Percentiles rank a stretch among this genome's conserved stretches.
phyloP scores from a whole-genome alignment of 371 early-diverging fungal species.

The Amoeboaphelidium protococcarum region DNA sequence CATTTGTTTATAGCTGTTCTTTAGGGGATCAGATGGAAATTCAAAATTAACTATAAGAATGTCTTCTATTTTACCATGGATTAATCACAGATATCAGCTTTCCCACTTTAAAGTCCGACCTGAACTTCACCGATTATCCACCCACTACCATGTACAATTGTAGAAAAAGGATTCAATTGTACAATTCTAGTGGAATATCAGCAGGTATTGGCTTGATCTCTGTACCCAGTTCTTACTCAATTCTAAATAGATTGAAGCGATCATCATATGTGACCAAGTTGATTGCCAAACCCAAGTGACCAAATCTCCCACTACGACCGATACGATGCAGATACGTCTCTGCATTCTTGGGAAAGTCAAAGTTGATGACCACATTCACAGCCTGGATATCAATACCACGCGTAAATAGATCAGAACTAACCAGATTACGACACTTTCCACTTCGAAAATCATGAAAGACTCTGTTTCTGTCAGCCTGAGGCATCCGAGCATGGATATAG shows the following conservation, averaged over 20 bases:
- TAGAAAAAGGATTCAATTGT: no score
- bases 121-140: no score
- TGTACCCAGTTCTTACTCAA: conserved; percentile 88
- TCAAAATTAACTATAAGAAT: no score
- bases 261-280: conserved; percentile 92
- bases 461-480: conserved; percentile 86
- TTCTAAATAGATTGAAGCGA: conserved; percentile 74
- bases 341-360: conserved; percentile 95
- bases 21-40: no score
- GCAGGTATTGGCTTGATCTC: conserved; percentile 88
- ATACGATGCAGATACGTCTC: conserved; percentile 98
- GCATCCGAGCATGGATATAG: conserved; percentile 94
- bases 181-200: conserved; percentile 20
- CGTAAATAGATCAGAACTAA: conserved; percentile 88
- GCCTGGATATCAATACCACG: conserved; percentile 98
- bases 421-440: conserved; percentile 81
- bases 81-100: no score
- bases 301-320: conserved; percentile 86
- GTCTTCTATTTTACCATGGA: no score
- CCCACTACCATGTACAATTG: no score
- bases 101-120: no score
- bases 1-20: no score
- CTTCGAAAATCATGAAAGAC: conserved; percentile 96
- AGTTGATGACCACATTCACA: conserved; percentile 98
- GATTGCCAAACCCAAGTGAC: conserved; percentile 88